A percentile compares a stretch with the other conserved stretches of the same genome.
These are phyloP conservation scores for Erysimum cheiranthoides DNA, from an alignment of 345 rosid species.

Conservation along the genomic window DNA sequence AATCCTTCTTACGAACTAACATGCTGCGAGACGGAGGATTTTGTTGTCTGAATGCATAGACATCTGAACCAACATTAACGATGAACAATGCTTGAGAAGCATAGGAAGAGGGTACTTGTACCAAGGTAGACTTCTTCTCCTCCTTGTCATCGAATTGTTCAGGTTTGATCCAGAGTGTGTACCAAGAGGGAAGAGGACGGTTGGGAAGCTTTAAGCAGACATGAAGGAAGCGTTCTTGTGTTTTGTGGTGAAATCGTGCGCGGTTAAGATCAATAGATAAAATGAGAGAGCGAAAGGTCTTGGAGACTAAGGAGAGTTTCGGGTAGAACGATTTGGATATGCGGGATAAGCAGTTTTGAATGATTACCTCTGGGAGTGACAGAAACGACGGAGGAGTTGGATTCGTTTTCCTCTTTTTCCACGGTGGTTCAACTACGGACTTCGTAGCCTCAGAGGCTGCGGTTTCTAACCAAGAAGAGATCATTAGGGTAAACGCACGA, in stretches of 20 bases:
- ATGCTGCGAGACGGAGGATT: constrained; percentile 42
- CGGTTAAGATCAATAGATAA: constrained; percentile 54
- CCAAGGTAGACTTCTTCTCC: constrained; percentile 5
- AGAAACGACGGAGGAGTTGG: not conserved
- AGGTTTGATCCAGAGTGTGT: constrained; percentile 33
- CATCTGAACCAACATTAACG: constrained; percentile 52
- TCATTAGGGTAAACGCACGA: not conserved
- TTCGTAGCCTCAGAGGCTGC: not conserved
- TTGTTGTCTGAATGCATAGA: constrained; percentile 62
- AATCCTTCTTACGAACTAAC: constrained; percentile 68
- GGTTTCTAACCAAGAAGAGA: not conserved
- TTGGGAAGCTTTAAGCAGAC: constrained; percentile 48
- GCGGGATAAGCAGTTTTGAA: constrained; percentile 61
- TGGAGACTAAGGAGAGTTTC: constrained; percentile 63
- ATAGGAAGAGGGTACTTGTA: constrained; percentile 3
- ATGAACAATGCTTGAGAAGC: not conserved
- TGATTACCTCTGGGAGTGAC: constrained; percentile 56
- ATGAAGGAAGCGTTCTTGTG: constrained; percentile 51
- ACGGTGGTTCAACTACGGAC: not conserved
- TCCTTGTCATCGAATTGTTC: constrained; percentile 37
- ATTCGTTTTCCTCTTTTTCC: not conserved
- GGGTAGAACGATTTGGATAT: constrained; percentile 62
- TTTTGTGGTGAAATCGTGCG: constrained; percentile 56
- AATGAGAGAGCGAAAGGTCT: constrained; percentile 54
- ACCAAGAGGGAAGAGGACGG: not conserved